Base-by-base conservation (phyloP, 2,329 filamentous ascomycete species). In the Nothomitra cinnamomea region DNA sequence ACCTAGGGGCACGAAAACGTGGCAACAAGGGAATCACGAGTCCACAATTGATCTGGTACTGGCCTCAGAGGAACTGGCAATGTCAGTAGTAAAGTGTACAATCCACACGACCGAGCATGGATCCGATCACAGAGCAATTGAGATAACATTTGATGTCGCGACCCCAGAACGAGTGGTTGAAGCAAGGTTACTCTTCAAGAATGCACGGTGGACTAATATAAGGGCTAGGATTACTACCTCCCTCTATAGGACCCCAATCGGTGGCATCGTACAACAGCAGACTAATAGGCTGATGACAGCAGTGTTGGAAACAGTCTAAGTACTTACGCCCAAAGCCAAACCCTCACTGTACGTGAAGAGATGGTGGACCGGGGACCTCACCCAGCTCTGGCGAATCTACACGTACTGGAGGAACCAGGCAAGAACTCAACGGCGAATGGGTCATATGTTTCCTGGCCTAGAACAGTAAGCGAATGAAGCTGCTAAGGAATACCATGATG, bases 1-100 rank as follows among this genome's bases (percentile, higher is more conserved):
- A 2, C 64, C 60, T 40, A 51, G 61, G 55, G 64, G 63, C 1
- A 68, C 60, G 28, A 68, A 67, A 56, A 68, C 59, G 57, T 67
- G 57, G 65, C 52, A 65, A 38, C 7, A 38, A 7, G 35, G 35
- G 7, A 38, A 38, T 38, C 7, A 38, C 15, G 35, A 38, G 35
- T 7, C 35, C 15, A 38, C 35, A 7, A 38, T 38, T 15, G 35
- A 38, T 15, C 35, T 38, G 35, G 15, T 38, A 38, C 35, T 38
- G 35, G 35, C 35, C 35, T 38, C 35, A 38, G 35, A 15, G 15
- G 35, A 38, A 38, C 35, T 38, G 35, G 35, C 35, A 38, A 7
- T 15, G n/a, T n/a, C n/a, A n/a, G n/a, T n/a, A 38, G 35, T 38
- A 15, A 38, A 38, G 15, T 38, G 35, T 38, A 38, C 15, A 15